Evolutionary conservation across 169 alveolate species (phyloP).

Genomic region (Cryptosporidium tyzzeri): DNA sequence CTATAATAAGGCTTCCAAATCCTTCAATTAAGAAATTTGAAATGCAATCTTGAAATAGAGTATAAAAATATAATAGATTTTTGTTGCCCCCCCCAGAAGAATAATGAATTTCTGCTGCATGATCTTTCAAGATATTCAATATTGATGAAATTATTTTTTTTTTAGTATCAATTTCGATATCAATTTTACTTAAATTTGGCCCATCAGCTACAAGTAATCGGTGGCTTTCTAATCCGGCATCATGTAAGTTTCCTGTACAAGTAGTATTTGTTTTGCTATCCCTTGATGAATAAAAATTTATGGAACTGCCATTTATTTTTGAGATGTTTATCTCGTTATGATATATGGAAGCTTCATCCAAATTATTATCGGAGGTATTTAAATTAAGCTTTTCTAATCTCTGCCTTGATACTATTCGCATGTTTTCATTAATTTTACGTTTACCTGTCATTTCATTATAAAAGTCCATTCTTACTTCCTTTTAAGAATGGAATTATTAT

Average conservation of each 20-base stretch:
- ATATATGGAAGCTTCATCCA: not conserved
- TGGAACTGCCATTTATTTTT: not conserved
- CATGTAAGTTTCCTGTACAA: not conserved
- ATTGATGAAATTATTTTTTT: constrained; percentile 6
- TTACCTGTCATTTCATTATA: not conserved
- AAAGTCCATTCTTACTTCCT: not conserved
- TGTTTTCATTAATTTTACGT: too few species aligned
- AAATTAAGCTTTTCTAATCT: too few species aligned
- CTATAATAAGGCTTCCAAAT: constrained; percentile 1
- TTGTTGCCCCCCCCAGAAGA: not conserved
- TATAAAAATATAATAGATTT: not conserved
- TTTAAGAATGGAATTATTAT: too few species aligned
- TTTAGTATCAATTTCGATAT: not conserved
- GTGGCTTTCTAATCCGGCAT: not conserved
- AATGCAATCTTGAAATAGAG: constrained; percentile 37
- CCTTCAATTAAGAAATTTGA: constrained; percentile 42
- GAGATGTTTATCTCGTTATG: not conserved
- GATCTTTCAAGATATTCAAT: constrained; percentile 1
- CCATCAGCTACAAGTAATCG: not conserved
- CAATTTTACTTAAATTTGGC: not conserved
- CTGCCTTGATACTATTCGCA: not conserved
- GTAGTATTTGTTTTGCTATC: not conserved
- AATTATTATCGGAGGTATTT: not conserved
- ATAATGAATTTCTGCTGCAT: not conserved
- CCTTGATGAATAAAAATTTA: not conserved